These are phyloP conservation scores for Mycena rosella DNA, from an alignment of 768 basidiomycete genomes.

Conservation along the genomic window DNA sequence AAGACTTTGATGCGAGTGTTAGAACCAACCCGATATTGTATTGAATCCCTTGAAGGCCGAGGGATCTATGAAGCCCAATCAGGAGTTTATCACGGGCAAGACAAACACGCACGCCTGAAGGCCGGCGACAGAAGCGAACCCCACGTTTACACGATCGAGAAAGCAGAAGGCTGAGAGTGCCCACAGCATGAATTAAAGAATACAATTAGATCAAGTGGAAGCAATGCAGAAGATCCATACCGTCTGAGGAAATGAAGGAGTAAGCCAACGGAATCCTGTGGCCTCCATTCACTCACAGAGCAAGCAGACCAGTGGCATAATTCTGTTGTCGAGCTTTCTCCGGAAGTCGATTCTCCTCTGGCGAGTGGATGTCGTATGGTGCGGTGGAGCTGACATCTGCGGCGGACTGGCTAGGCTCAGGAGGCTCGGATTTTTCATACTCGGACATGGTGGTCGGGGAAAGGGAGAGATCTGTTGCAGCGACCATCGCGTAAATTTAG, in stretches of 20 bases:
- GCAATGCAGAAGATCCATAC: background rate
- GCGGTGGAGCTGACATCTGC: too few relatives aligned
- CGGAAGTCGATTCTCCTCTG: slow-evolving; percentile 19
- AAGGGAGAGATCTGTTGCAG: too few relatives aligned
- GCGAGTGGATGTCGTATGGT: slow-evolving; percentile 13
- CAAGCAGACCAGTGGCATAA: slow-evolving; percentile 14
- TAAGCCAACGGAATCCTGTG: too few relatives aligned
- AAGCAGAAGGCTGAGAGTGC: slow-evolving; percentile 15
- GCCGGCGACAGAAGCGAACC: slow-evolving; percentile 18
- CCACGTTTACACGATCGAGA: slow-evolving; percentile 23
- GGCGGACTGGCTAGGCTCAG: background rate
- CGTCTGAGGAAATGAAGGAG: background rate
- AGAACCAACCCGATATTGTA: background rate
- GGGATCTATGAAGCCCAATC: slow-evolving; percentile 13
- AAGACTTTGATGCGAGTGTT: background rate
- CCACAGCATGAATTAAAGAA: too few relatives aligned
- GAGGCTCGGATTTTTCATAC: background rate
- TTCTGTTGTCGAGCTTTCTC: slow-evolving; percentile 19
- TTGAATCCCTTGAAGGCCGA: slow-evolving; percentile 14
- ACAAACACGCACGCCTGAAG: slow-evolving; percentile 8
- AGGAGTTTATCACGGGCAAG: background rate
- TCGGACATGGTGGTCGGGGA: background rate
- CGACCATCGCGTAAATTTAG: too few relatives aligned
- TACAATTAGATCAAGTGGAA: background rate
- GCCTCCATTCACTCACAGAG: background rate